Conservation (phyloP, 2,329 filamentous ascomycete genomes). For the Phoma sp. region DNA sequence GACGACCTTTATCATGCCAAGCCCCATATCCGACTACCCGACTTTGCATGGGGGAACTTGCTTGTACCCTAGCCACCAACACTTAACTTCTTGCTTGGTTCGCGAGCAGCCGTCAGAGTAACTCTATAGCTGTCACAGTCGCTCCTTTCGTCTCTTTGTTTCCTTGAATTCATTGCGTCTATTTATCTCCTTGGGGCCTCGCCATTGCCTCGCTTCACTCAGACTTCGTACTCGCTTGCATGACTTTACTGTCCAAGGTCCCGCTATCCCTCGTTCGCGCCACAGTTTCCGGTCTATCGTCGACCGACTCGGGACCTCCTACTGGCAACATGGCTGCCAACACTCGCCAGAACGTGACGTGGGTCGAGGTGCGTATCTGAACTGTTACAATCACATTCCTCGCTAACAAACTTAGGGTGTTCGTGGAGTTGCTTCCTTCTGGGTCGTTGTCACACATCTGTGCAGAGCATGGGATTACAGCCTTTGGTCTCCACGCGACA, state of each 20-base stretch:
- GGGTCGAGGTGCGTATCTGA: slow-evolving; percentile 49
- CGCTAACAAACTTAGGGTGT: slow-evolving; percentile 52
- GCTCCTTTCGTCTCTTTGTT: slow-evolving; percentile 26
- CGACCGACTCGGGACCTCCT: slow-evolving; percentile 17
- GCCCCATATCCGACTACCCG: slow-evolving; percentile 40
- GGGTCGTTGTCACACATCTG: slow-evolving; percentile 62
- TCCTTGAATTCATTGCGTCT: slow-evolving; percentile 11
- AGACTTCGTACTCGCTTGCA: slow-evolving; percentile 24
- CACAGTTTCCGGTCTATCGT: slow-evolving; percentile 28
- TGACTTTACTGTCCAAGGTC: slow-evolving; percentile 37
- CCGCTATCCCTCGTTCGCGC: slow-evolving; percentile 36
- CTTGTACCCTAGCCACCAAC: slow-evolving; percentile 32
- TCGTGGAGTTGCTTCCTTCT: slow-evolving; percentile 61
- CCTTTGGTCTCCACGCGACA: slow-evolving; percentile 59
- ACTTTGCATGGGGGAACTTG: slow-evolving; percentile 43
- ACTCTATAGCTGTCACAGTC: slow-evolving; percentile 32
- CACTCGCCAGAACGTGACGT: slow-evolving; percentile 49
- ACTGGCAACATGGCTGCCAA: slow-evolving; percentile 36
- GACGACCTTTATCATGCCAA: slow-evolving; percentile 39
- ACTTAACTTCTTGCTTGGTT: slow-evolving; percentile 35
- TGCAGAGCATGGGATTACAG: slow-evolving; percentile 60
- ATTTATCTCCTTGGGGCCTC: slow-evolving; percentile 2
- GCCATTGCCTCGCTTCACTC: slow-evolving; percentile 18
- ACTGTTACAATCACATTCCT: background rate
- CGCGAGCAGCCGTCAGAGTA: slow-evolving; percentile 28